Percentiles rank a stretch among this genome's conserved stretches.
phyloP scores from a whole-genome alignment of 2,329 filamentous ascomycete genomes.

The Monosporascus ibericus region DNA sequence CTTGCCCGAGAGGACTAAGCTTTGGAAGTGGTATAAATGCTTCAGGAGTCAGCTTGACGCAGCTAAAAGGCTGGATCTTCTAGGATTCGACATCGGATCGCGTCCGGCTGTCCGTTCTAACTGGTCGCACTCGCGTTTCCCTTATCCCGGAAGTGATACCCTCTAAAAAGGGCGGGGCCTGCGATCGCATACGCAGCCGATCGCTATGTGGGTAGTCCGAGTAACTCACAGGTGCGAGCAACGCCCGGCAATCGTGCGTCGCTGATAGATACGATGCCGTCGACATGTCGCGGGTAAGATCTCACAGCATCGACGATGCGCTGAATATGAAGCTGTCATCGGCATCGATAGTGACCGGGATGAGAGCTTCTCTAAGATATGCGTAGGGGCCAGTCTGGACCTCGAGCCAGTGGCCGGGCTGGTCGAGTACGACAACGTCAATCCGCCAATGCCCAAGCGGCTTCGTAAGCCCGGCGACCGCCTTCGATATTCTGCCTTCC shows the following conservation, averaged over 20 bases:
- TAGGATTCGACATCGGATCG: too few species aligned
- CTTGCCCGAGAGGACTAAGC: too few species aligned
- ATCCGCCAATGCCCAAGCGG: constrained; percentile 30
- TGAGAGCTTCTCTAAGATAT: constrained; percentile 26
- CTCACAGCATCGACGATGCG: constrained; percentile 25
- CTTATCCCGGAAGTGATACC: too few species aligned
- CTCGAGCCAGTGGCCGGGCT: constrained; percentile 33
- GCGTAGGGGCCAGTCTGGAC: constrained; percentile 3
- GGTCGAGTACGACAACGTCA: constrained; percentile 29
- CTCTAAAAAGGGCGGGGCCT: background rate
- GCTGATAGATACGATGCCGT: constrained; percentile 31
- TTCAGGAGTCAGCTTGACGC: too few species aligned
- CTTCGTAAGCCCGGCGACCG: background rate
- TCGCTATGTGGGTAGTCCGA: constrained; percentile 26
- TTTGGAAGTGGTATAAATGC: too few species aligned
- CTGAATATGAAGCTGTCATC: constrained; percentile 19
- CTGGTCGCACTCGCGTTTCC: too few species aligned
- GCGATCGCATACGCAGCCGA: constrained; percentile 22
- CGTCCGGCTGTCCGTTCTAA: too few species aligned
- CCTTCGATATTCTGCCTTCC: too few species aligned
- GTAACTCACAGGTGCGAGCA: constrained; percentile 23
- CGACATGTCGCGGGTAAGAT: constrained; percentile 16
- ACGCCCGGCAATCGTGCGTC: constrained; percentile 23
- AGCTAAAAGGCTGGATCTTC: too few species aligned
- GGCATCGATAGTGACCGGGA: constrained; percentile 20